Conservation (phyloP, 2,329 filamentous ascomycete genomes). For the Penicillium sp. region DNA sequence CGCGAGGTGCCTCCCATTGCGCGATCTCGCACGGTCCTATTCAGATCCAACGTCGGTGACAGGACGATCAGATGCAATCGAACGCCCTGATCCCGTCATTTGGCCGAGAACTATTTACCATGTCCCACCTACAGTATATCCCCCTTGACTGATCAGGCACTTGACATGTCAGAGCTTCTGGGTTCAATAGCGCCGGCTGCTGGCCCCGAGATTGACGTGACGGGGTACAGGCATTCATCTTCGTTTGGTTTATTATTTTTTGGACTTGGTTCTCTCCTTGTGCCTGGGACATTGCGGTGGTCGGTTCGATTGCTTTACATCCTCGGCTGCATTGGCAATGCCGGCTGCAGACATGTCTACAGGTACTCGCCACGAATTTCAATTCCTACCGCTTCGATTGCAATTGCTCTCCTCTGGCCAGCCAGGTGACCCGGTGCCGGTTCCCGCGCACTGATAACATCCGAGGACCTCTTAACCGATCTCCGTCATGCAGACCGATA, state of each 20-base stretch:
- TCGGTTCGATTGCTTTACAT: background rate
- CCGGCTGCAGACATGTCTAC: background rate
- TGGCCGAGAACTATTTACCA: background rate
- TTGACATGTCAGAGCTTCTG: background rate
- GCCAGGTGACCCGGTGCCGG: background rate
- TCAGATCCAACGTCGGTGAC: background rate
- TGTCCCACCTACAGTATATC: background rate
- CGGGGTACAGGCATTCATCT: background rate
- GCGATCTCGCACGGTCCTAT: slow-evolving; percentile 10
- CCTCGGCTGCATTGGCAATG: background rate
- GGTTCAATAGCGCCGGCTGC: background rate
- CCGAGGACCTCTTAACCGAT: background rate
- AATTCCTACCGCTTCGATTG: background rate
- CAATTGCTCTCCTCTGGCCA: background rate
- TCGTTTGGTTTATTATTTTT: background rate
- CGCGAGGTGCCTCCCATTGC: slow-evolving; percentile 4
- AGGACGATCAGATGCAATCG: background rate
- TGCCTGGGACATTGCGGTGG: background rate
- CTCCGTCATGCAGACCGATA: background rate
- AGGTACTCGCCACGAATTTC: background rate
- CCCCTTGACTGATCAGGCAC: background rate
- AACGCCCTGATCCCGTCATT: background rate
- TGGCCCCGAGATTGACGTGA: background rate
- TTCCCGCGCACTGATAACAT: background rate
- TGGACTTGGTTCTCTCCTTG: background rate